Evolutionary conservation across 2,329 filamentous ascomycete species (phyloP), one percentile per base, ranked within the genome.

Genomic region (Didymellaceae sp.): DNA sequence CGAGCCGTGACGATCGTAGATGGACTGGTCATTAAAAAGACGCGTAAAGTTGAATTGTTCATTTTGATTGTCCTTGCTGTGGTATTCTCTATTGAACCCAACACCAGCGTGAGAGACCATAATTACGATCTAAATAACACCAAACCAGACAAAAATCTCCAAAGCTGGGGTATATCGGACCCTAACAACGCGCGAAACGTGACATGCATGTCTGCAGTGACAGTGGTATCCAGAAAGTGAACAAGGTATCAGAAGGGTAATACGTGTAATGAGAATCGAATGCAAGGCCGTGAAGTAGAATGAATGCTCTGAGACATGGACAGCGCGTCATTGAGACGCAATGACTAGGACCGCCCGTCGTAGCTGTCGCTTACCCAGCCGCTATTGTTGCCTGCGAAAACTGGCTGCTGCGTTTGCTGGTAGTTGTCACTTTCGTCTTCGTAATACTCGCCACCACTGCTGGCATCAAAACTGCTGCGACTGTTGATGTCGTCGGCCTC

Each of bases 381-480:
- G n/a, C 62, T 59, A 39, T 57, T 60, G 34, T 63, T 66, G 18
- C 65, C 62, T 30, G 54, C 55, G 32, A 71, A 71, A 5, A 65
- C 61, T 14, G 61, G 42, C 25, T 71, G 67, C 34, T 67, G 62
- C 30, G 47, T 47, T 28, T 61, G 58, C 24, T 60, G 59, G 44
- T 65, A 71, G 25, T 48, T 48, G 31, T 88, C 86, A 42, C 82
- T 81, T 51, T 91, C 85, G 44, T 91, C 88, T 11, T 83, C 86
- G 49, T 88, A 88, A 57, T 87, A 89, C 66, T 92, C 82, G 50
- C 80, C 80, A 33, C 81, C 82, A 40, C 79, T 89, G 49, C 87
- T 90, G 5, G 71, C 73, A 66, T 95, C 91, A 63, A 93, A 94
- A 58, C 88, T 91, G 58, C 88, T 91, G 43, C 88, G 82, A 0